Evolutionary conservation across 495 filamentous ascomycete species (phyloP), one percentile per base, ranked within the genome.

Genomic region (Ascodesmis nigricans): DNA sequence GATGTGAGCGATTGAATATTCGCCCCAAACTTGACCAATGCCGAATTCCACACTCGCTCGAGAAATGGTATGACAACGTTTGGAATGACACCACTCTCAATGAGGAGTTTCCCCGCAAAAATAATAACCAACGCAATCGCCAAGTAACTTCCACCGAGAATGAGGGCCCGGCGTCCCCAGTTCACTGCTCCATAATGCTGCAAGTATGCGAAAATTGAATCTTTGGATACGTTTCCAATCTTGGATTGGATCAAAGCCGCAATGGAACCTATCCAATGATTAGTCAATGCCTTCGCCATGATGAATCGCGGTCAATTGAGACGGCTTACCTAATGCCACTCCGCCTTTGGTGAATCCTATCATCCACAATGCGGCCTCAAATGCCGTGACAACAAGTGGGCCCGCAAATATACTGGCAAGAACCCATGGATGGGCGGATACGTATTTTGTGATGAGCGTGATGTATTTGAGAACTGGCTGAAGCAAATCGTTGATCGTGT

Each of bases 121-220:
- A 18, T 18, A 21, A 33, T 13, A 4, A 20, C 11, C 11, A 33
- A 13, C 14, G 31, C 31, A 4, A 33, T 4, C 6, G 21, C 17
- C 11, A 33, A 7, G 14, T 5, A 17, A 4, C 17, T 6, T 7
- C 31, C 31, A 4, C 8, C 31, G 5, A 33, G 7, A 5, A 13
- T 13, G 4, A 33, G 4, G 14, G 31, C 31, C 4, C 8, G 8
- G 5, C 31, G 4, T 4, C 14, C 31, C 7, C 17, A 33, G 16
- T 18, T 16, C 4, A 13, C 14, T 5, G 31, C 18, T 8, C 31
- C 31, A 16, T 33, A 7, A 13, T 52, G 50, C 46, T 53, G 46
- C 14, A 49, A 46, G 29, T 46, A 53, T 24, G 53, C 52, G 38
- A 55, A 54, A 24, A 46, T 2, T 17, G 41, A 37, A n/a, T 46